phyloP scores from a whole-genome alignment of 805 yeast species.

The Saturnispora hagleri region DNA sequence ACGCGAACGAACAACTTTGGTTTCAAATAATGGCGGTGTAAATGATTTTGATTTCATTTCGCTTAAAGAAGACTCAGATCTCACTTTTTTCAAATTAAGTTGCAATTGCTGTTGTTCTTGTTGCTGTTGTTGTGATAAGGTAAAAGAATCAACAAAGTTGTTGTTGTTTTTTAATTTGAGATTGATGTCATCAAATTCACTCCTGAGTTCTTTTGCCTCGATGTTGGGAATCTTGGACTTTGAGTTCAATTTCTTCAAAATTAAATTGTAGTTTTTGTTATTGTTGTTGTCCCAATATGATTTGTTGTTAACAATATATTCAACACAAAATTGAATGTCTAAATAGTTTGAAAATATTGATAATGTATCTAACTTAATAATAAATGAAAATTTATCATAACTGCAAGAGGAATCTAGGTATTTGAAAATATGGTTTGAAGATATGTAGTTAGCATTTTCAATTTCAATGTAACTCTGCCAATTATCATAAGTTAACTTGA shows the following conservation, averaged over 20 bases:
- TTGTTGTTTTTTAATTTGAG: conserved; percentile 24
- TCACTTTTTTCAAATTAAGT: conserved; percentile 21
- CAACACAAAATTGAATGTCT: conserved; percentile 32
- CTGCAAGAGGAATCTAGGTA: conserved; percentile 23
- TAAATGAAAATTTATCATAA: conserved; percentile 40
- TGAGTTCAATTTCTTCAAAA: conserved; percentile 21
- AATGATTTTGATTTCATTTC: conserved; percentile 6
- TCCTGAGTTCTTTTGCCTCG: conserved; percentile 18
- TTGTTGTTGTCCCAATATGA: conserved; percentile 35
- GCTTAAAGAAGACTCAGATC: conserved; percentile 24
- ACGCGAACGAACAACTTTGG: background rate
- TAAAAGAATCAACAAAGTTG: conserved; percentile 23
- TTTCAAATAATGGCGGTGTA: background rate
- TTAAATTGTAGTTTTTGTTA: conserved; percentile 30
- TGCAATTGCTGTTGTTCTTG: conserved; percentile 19
- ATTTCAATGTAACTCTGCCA: conserved; percentile 32
- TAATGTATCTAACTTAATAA: conserved; percentile 33
- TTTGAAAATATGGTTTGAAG: conserved; percentile 33
- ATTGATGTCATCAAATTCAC: conserved; percentile 23
- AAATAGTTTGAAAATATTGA: conserved; percentile 19
- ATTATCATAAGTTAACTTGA: conserved; percentile 42
- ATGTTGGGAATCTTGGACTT: background rate
- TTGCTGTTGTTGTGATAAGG: conserved; percentile 11
- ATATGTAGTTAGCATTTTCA: conserved; percentile 28
- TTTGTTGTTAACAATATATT: conserved; percentile 27